Evolutionary conservation across 1,284 basidiomycete genomes (phyloP), one percentile per base, ranked within the genome.

Genomic region (Singerocomus rubriflavus): DNA sequence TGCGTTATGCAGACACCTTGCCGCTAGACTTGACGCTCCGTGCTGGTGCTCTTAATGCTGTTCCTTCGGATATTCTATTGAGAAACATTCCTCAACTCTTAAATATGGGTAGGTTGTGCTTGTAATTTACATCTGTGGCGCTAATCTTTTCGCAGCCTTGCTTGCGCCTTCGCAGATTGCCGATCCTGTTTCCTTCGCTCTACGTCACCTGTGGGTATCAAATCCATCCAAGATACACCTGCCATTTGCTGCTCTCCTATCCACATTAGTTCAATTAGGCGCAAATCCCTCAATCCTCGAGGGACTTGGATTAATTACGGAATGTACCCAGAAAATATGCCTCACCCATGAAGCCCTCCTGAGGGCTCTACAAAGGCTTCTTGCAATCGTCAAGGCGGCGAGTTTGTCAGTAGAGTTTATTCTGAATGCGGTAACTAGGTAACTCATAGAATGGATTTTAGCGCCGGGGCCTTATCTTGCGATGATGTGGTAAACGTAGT

Each of bases 401-500:
- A 72, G 76, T 44, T 63, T 63, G 84, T 85, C 57, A 67, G 75
- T 62, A 50, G 21, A 43, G 16, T 6, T 38, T 14, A 25, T 26
- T 2, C 6, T 47, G 3, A 14, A 46, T 48, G 16, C 4, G 10
- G 51, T 30, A 7, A 40, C 21, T 26, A 34, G 16, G 32, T 29
- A 46, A 13, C 49, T 60, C 16, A 59, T 45, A 53, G 17, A 51
- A 48, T 33, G 6, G 6, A 12, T 29, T 11, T 6, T 46, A 80
- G 78, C 30, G 64, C 66, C 35, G 53, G 64, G 41, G 64, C 66
- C 32, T 59, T 77, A n/a, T 55, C 56, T 25, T 48, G 52, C 7
- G 60, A 68, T 14, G 80, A 82, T n/a, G 62, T 78, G 4, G 72
- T 78, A 4, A 72, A 79, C 48, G 61, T 81, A n/a, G 57, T 83